A percentile compares a stretch with the other conserved stretches of the same genome.
Conservation (phyloP, 352 stramenopile genomes). For the Globisporangium canariense region DNA sequence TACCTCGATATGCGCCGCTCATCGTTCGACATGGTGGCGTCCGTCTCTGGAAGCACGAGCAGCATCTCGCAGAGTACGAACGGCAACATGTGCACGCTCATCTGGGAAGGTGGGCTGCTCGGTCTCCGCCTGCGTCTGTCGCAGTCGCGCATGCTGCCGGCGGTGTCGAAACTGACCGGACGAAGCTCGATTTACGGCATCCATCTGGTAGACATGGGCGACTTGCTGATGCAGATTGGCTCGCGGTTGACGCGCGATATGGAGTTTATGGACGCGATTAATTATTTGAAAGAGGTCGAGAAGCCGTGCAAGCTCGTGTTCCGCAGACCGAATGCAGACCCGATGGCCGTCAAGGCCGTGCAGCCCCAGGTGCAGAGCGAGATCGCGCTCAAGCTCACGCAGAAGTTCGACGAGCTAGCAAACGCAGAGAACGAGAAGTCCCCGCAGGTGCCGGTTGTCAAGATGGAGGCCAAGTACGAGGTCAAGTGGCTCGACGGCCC, state of each 20-base stretch:
- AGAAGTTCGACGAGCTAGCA: constrained; percentile 77
- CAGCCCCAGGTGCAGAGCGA: constrained; percentile 66
- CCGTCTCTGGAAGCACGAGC: constrained; percentile 56
- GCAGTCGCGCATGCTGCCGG: constrained; percentile 73
- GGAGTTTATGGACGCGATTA: constrained; percentile 82
- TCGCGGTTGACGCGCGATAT: constrained; percentile 66
- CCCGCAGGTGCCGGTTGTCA: constrained; percentile 57
- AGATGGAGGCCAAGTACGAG: constrained; percentile 82
- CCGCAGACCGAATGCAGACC: constrained; percentile 55
- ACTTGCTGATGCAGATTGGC: constrained; percentile 77
- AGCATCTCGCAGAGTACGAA: constrained; percentile 53
- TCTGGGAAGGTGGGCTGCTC: constrained; percentile 82
- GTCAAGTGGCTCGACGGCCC: constrained; percentile 86
- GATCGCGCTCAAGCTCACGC: constrained; percentile 66
- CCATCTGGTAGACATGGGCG: constrained; percentile 80
- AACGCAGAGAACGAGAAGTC: constrained; percentile 70
- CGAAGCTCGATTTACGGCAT: constrained; percentile 85
- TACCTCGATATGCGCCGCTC: constrained; percentile 59
- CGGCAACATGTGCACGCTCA: constrained; percentile 71
- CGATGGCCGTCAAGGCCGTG: constrained; percentile 76
- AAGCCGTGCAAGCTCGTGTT: constrained; percentile 83
- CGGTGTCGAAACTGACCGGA: constrained; percentile 82
- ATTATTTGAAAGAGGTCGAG: constrained; percentile 72
- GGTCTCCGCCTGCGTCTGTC: constrained; percentile 76
- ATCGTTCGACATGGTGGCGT: constrained; percentile 69